These are phyloP conservation scores for Macrolepiota fuliginosa DNA, from an alignment of 768 basidiomycete species.

Conservation along the genomic window DNA sequence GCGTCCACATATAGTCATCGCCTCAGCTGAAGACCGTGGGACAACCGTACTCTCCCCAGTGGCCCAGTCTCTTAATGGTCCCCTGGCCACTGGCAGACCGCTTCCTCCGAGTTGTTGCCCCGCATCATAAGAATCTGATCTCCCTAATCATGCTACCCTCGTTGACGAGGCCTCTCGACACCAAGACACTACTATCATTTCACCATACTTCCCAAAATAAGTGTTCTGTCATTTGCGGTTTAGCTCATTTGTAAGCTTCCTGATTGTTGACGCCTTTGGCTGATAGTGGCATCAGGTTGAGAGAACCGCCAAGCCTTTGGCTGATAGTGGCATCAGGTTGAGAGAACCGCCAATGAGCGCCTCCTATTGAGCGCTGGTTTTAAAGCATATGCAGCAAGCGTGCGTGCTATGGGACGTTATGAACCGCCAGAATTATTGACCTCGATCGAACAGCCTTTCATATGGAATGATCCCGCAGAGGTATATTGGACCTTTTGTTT, in stretches of 20 bases:
- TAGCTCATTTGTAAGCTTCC: conserved; percentile 23
- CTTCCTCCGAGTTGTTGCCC: background rate
- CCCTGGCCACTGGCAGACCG: conserved; percentile 19
- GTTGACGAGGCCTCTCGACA: background rate
- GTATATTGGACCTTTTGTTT: conserved; percentile 24
- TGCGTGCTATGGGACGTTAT: conserved; percentile 35
- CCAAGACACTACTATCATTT: background rate
- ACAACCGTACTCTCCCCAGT: too few species aligned
- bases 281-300: conserved; percentile 17
- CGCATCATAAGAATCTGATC: background rate
- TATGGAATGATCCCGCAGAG: conserved; percentile 53
- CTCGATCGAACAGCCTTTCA: conserved; percentile 36
- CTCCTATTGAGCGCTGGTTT: conserved; percentile 17
- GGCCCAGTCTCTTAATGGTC: too few species aligned
- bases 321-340: conserved; percentile 16
- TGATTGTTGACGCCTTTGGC: background rate
- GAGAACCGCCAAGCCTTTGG: conserved; percentile 22
- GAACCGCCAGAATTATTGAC: conserved; percentile 27
- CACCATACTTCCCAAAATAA: too few species aligned
- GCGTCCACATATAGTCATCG: too few species aligned
- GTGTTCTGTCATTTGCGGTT: conserved; percentile 33
- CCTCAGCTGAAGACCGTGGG: too few species aligned
- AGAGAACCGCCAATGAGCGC: conserved; percentile 23
- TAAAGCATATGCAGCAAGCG: conserved; percentile 41
- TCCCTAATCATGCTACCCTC: background rate